These are phyloP conservation scores for Fusarium cyanostomum DNA, from an alignment of 2,329 filamentous ascomycete genomes.

Conservation along the genomic window DNA sequence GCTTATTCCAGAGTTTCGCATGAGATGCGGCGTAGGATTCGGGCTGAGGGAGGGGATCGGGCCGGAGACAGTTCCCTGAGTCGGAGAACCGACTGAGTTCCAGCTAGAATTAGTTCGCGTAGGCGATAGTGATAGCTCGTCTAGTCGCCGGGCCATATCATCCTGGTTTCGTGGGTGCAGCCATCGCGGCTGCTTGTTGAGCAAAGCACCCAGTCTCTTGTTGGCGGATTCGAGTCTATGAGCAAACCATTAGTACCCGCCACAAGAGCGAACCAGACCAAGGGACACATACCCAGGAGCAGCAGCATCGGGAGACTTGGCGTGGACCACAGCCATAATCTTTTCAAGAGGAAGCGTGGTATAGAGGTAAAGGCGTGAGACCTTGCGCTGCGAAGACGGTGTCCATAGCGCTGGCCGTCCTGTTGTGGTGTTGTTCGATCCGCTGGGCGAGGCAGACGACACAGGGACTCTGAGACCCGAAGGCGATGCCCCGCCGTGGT, in stretches of 20 bases:
- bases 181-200: conserved; percentile 68
- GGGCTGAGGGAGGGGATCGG: conserved; percentile 28
- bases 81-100: conserved; percentile 25
- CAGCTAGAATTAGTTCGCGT: conserved; percentile 39
- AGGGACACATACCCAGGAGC: conserved; percentile 56
- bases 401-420: conserved; percentile 68
- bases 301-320: conserved; percentile 52
- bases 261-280: background rate
- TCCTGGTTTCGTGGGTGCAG: conserved; percentile 60
- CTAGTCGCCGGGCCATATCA: conserved; percentile 62
- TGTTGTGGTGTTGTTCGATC: conserved; percentile 45
- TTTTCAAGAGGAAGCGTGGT: conserved; percentile 62
- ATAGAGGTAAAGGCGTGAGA: conserved; percentile 66
- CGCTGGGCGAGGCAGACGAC: conserved; percentile 43
- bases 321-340: conserved; percentile 60
- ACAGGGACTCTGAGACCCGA: conserved; percentile 27
- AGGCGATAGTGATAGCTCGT: conserved; percentile 54
- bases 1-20: conserved; percentile 11
- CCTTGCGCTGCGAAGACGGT: conserved; percentile 60
- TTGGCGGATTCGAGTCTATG: conserved; percentile 65
- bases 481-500: conserved; percentile 25
- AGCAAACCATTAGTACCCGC: conserved; percentile 7
- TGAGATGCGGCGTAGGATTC: conserved; percentile 25
- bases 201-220: conserved; percentile 64
- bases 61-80: conserved; percentile 15